phyloP scores from a whole-genome alignment of 371 early-diverging fungal species.

The Capniomyces stellatus region DNA sequence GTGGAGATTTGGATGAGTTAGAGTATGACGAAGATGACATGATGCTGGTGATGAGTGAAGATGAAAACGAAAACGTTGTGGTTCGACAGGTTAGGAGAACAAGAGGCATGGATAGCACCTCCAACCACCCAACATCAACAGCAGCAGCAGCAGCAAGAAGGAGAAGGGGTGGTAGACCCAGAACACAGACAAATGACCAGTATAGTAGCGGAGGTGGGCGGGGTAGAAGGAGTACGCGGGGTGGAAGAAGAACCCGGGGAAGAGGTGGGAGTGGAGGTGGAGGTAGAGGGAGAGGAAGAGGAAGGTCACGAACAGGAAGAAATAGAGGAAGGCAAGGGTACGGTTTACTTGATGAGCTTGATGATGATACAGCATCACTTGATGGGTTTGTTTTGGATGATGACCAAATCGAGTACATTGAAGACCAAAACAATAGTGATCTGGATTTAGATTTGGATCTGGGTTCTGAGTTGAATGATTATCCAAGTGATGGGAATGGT shows the following conservation, averaged over 20 bases:
- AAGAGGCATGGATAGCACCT: neutral
- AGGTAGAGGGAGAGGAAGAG: neutral
- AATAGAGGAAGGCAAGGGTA: slow-evolving; percentile 12
- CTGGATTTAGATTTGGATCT: too few species aligned
- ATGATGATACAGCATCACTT: too few species aligned
- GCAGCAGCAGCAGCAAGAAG: neutral
- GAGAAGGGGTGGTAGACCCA: neutral
- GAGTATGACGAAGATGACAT: slow-evolving; percentile 23
- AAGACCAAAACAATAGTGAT: too few species aligned
- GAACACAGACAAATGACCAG: neutral
- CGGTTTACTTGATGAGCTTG: too few species aligned
- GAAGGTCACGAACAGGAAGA: slow-evolving; percentile 14
- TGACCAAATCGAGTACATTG: too few species aligned
- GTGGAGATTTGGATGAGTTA: too few species aligned
- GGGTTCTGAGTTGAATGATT: too few species aligned
- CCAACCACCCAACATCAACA: neutral
- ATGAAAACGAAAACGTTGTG: slow-evolving; percentile 25
- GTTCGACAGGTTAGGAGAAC: neutral
- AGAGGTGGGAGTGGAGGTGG: slow-evolving; percentile 6
- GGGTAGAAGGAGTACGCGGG: slow-evolving; percentile 13
- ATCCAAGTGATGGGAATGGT: too few species aligned
- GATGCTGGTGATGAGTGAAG: slow-evolving; percentile 20
- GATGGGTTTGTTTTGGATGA: too few species aligned
- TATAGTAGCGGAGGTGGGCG: slow-evolving; percentile 5
- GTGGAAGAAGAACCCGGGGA: slow-evolving; percentile 16